Percentiles rank a stretch among this genome's conserved stretches.
Conservation (phyloP, 352 stramenopile genomes). For the Globisporangium paroecandrum region DNA sequence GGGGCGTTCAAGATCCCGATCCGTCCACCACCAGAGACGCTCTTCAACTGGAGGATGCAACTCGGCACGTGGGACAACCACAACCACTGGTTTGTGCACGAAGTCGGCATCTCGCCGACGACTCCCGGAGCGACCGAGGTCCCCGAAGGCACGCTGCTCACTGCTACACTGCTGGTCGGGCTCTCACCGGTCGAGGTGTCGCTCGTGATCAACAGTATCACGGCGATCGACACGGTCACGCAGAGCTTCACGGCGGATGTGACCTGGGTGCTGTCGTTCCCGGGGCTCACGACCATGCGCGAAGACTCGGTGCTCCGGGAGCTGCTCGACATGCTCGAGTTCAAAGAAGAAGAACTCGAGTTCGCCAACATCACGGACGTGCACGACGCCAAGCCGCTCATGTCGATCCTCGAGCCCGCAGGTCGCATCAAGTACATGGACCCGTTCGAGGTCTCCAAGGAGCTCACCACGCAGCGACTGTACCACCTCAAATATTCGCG, state of each 20-base stretch:
- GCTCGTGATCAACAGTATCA: constrained; percentile 39
- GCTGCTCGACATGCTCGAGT: constrained; percentile 39
- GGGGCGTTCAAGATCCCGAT: neutral
- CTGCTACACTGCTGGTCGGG: constrained; percentile 18
- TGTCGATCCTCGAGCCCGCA: constrained; percentile 25
- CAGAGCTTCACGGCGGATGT: constrained; percentile 49
- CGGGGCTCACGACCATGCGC: constrained; percentile 34
- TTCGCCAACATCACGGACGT: constrained; percentile 39
- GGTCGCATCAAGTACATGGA: constrained; percentile 23
- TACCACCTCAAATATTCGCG: constrained; percentile 38
- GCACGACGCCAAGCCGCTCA: constrained; percentile 31
- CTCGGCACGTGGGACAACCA: constrained; percentile 37
- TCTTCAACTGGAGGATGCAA: constrained; percentile 64
- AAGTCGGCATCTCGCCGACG: constrained; percentile 28
- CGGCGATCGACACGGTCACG: constrained; percentile 35
- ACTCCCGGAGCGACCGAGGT: neutral
- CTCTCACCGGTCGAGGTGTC: constrained; percentile 28
- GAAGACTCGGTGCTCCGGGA: constrained; percentile 41
- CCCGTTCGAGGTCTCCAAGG: constrained; percentile 10
- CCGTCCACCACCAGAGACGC: constrained; percentile 18
- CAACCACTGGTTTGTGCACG: constrained; percentile 50
- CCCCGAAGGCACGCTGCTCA: constrained; percentile 1
- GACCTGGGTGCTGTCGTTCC: constrained; percentile 41
- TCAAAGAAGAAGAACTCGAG: constrained; percentile 38
- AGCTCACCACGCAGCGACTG: constrained; percentile 15